phyloP scores from a whole-genome alignment of 345 rosid species.

The Corchorus capsularis region DNA sequence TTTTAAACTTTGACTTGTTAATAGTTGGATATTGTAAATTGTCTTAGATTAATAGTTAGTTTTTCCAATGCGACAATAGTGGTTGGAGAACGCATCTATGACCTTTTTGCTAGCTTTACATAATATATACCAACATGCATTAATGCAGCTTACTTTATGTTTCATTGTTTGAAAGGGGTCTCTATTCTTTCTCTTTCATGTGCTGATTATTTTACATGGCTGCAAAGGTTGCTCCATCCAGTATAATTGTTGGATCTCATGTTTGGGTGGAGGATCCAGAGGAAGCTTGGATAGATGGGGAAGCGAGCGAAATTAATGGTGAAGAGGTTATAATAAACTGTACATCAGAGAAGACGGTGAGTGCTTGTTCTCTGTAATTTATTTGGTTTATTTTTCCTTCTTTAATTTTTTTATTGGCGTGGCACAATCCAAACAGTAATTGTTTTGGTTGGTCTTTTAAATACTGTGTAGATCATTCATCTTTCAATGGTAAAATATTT shows the following conservation, averaged over 20 bases:
- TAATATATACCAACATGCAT: neutral
- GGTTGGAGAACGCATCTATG: neutral
- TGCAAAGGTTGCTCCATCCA: conserved; percentile 57
- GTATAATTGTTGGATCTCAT: conserved; percentile 62
- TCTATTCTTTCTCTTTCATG: conserved; percentile 13
- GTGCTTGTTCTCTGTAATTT: conserved; percentile 28
- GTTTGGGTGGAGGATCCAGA: conserved; percentile 92
- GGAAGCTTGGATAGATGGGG: conserved; percentile 89
- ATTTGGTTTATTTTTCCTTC: neutral
- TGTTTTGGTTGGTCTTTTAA: neutral
- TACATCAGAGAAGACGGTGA: conserved; percentile 66
- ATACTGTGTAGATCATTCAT: neutral
- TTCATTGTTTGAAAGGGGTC: conserved; percentile 13
- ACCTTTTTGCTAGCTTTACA: neutral
- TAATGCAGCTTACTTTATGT: neutral
- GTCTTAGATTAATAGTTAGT: neutral
- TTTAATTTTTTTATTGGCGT: neutral
- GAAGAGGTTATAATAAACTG: conserved; percentile 60
- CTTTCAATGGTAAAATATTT: neutral
- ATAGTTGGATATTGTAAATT: neutral
- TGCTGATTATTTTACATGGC: conserved; percentile 14
- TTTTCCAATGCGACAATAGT: conserved; percentile 7
- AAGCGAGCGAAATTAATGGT: conserved; percentile 59
- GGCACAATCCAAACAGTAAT: neutral
- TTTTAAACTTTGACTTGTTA: neutral